phyloP scores from a whole-genome alignment of 129 eudicot species.

The Solidago caesia region DNA sequence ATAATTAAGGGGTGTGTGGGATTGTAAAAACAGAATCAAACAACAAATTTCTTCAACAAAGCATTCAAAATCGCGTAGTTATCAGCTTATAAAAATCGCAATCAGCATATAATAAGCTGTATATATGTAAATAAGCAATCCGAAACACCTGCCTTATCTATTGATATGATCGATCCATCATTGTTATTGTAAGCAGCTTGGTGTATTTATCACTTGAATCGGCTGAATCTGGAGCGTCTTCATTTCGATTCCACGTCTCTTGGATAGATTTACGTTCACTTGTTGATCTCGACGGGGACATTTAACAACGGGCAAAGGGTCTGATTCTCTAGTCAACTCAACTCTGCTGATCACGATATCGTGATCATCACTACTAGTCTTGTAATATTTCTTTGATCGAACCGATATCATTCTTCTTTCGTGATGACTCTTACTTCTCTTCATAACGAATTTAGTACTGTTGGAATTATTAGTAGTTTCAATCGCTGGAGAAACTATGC shows the following conservation, averaged over 20 bases:
- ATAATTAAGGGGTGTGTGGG: too few relatives aligned
- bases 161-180: too few relatives aligned
- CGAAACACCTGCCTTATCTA: too few relatives aligned
- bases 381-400: constrained; percentile 2
- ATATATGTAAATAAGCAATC: too few relatives aligned
- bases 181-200: too few relatives aligned
- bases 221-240: constrained; percentile 53
- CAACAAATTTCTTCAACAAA: too few relatives aligned
- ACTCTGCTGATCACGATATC: constrained; percentile 6
- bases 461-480: constrained; percentile 4
- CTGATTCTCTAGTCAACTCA: constrained; percentile 46
- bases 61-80: too few relatives aligned
- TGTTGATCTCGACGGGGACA: constrained; percentile 27
- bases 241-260: constrained; percentile 49
- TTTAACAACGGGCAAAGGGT: constrained; percentile 91
- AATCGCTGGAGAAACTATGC: constrained; percentile 35
- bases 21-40: too few relatives aligned
- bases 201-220: constrained; percentile 21
- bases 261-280: constrained; percentile 47
- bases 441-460: constrained; percentile 14
- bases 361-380: constrained; percentile 23
- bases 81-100: too few relatives aligned
- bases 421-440: constrained; percentile 29
- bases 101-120: too few relatives aligned
- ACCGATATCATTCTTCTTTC: constrained; percentile 12